These are phyloP conservation scores for Solanum medicagineum DNA, from an alignment of 257 asterid species.

Conservation along the genomic window DNA sequence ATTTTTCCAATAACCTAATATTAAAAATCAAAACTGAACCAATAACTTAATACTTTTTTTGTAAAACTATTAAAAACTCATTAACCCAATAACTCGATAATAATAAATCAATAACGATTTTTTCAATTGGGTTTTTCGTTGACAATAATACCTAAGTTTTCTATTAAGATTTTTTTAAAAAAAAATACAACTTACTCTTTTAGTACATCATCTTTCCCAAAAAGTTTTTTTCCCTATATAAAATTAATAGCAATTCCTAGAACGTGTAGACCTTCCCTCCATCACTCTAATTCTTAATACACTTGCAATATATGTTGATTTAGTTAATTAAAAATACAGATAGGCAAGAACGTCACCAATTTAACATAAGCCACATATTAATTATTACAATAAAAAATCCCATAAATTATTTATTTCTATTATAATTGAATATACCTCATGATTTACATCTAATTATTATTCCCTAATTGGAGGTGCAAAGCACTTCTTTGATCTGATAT, in stretches of 20 bases:
- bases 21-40: too few species aligned
- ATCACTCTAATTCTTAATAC: background rate
- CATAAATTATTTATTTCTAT: background rate
- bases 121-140: too few species aligned
- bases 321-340: background rate
- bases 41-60: too few species aligned
- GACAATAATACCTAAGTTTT: background rate
- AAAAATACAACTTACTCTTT: background rate
- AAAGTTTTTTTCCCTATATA: background rate
- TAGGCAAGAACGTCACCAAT: background rate
- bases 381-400: background rate
- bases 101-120: too few species aligned
- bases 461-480: background rate
- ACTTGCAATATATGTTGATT: background rate
- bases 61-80: too few species aligned
- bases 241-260: background rate
- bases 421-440: background rate
- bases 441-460: background rate
- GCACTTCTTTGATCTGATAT: background rate
- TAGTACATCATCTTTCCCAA: background rate
- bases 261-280: background rate
- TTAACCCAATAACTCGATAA: too few species aligned
- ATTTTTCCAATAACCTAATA: too few species aligned
- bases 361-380: background rate
- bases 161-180: background rate